These are phyloP conservation scores for Areca catechu DNA, from an alignment of 176 grass and related monocot species.

Conservation along the genomic window DNA sequence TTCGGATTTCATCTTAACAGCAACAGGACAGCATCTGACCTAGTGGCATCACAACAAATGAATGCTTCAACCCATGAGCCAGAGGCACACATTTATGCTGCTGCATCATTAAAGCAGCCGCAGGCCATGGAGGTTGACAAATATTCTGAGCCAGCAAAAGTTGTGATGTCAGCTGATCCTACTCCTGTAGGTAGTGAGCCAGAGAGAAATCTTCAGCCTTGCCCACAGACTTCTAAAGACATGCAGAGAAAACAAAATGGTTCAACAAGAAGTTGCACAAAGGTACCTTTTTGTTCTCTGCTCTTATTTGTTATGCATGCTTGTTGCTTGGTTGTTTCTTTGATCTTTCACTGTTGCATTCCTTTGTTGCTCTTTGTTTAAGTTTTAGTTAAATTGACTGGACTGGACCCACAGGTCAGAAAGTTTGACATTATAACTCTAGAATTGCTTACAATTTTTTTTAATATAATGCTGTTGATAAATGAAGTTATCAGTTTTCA, in stretches of 20 bases:
- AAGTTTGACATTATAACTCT: too few species aligned
- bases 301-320: not conserved
- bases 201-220: slow-evolving; percentile 29
- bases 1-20: slow-evolving; percentile 63
- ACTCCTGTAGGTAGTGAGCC: slow-evolving; percentile 6
- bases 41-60: slow-evolving; percentile 26
- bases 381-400: too few species aligned
- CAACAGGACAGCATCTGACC: slow-evolving; percentile 23
- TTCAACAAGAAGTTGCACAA: slow-evolving; percentile 82
- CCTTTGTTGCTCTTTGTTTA: too few species aligned
- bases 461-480: too few species aligned
- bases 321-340: too few species aligned
- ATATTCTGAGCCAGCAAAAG: slow-evolving; percentile 27
- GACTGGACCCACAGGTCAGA: too few species aligned
- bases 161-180: slow-evolving; percentile 21
- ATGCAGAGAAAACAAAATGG: slow-evolving; percentile 38
- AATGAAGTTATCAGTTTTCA: too few species aligned
- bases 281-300: slow-evolving; percentile 28
- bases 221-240: slow-evolving; percentile 34
- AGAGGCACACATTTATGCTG: slow-evolving; percentile 9
- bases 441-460: too few species aligned
- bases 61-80: slow-evolving; percentile 16
- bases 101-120: slow-evolving; percentile 18
- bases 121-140: slow-evolving; percentile 27
- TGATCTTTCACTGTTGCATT: too few species aligned